phyloP scores from a whole-genome alignment of 2,329 filamentous ascomycete genomes.

The Basipetospora chlamydospora region DNA sequence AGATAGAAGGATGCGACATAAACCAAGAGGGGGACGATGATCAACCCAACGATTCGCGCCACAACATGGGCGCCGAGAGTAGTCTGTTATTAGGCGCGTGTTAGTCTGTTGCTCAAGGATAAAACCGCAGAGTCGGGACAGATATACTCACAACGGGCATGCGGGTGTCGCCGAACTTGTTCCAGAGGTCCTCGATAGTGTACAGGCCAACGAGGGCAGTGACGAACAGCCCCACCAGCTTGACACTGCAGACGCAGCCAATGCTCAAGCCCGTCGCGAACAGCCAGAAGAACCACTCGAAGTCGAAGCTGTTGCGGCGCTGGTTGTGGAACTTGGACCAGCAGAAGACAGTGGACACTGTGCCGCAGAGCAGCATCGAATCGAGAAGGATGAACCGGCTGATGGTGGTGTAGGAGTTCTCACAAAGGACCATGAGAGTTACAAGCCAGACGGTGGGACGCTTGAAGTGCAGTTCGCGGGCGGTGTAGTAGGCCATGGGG shows the following conservation, averaged over 20 bases:
- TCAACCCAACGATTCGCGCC: slow-evolving; percentile 72
- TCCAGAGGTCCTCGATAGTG: slow-evolving; percentile 93
- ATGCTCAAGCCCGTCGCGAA: slow-evolving; percentile 89
- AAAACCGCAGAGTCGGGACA: not conserved
- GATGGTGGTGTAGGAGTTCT: slow-evolving; percentile 99
- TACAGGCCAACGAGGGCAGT: slow-evolving; percentile 92
- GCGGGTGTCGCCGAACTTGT: slow-evolving; percentile 87
- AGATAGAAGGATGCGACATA: slow-evolving; percentile 94
- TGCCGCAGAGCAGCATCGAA: slow-evolving; percentile 97
- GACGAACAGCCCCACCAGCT: slow-evolving; percentile 93
- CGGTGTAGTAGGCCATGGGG: slow-evolving; percentile 89
- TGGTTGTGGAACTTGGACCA: slow-evolving; percentile 94
- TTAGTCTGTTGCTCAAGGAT: not conserved
- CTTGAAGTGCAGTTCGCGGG: slow-evolving; percentile 75
- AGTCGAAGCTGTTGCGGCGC: slow-evolving; percentile 71
- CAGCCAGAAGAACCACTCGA: slow-evolving; percentile 90
- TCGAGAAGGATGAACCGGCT: slow-evolving; percentile 96
- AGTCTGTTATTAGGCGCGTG: slow-evolving; percentile 16
- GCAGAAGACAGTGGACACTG: slow-evolving; percentile 92
- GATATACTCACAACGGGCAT: slow-evolving; percentile 58
- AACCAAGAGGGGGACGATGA: slow-evolving; percentile 74
- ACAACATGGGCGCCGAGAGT: slow-evolving; percentile 64
- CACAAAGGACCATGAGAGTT: slow-evolving; percentile 92
- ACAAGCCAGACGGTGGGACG: slow-evolving; percentile 87
- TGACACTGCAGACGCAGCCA: slow-evolving; percentile 95